Base-by-base conservation (phyloP, 768 basidiomycete species). In the Tulasnella sp. region DNA sequence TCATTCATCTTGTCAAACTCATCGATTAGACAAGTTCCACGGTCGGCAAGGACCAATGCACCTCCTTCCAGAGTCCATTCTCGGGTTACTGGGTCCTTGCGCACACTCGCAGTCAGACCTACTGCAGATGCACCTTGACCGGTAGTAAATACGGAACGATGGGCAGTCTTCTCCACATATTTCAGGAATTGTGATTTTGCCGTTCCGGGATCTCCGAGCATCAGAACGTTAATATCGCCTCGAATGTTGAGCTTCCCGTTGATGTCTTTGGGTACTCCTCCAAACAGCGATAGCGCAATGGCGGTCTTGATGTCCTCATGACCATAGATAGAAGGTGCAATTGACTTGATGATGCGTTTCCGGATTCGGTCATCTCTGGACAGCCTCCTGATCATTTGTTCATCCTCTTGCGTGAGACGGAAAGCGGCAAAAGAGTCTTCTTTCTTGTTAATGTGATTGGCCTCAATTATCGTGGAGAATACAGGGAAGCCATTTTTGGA, bases 1-100 rank as follows among this genome's bases (percentile, higher is more conserved):
- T 98, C 95, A 67, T 98, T 98, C 95, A 99, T 99, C 72, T 99
- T 99, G 71, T 99, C 95, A 64, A 99, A 98, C 65, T 98, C 95
- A 67, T 99, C 95, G 58, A 99, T 99, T 32, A 98, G 71, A 62
- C 95, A 98, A 24, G 84, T 88, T 10, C 95, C 95, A 67, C 93
- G 95, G 68, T 99, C 95, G 2, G 95, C 95, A 16, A 99, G 72
- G n/a, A 99, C 95, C 8, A 99, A 72, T 2, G 95, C 95, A 7
- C 95, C 95, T 12, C 95, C 95, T 66, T 99, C 95, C 24, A 99
- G 74, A 2, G 95, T 98, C 95, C 95, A 99, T 67, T 98, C 95
- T 16, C 83, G 76, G 9, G 95, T 98, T 51, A 98, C 76, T 0
- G 95, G 91, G 62, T 99, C 95, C 66, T 95, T 96, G 47, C 95